Evolutionary conservation across 768 basidiomycete genomes (phyloP).

Genomic region (Flagelloscypha sp.): DNA sequence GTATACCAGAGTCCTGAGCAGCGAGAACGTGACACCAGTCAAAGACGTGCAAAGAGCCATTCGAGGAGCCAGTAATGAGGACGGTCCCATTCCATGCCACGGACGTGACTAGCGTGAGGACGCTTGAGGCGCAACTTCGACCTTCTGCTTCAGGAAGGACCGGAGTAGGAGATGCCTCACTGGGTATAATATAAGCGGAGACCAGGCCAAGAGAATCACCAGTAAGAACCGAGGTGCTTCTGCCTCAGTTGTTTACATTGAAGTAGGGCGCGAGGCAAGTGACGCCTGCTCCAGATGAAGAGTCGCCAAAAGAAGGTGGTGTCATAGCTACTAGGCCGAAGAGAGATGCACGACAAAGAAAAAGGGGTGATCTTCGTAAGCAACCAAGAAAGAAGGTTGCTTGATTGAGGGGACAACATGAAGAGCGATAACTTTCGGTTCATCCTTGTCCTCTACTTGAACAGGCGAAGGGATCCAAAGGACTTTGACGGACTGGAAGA

Average conservation of each 20-base stretch:
- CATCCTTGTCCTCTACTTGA: constrained; percentile 9
- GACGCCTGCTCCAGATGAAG: constrained; percentile 41
- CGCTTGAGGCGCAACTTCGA: constrained; percentile 61
- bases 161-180: constrained; percentile 6
- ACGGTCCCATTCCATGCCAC: constrained; percentile 53
- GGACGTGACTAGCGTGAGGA: constrained; percentile 50
- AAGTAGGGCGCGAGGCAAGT: constrained; percentile 39
- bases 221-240: constrained; percentile 45
- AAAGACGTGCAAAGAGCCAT: constrained; percentile 53
- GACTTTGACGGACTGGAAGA: constrained; percentile 14
- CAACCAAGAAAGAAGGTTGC: constrained; percentile 36
- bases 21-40: constrained; percentile 57
- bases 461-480: constrained; percentile 30
- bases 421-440: not conserved
- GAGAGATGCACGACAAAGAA: constrained; percentile 43
- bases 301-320: constrained; percentile 42
- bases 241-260: constrained; percentile 28
- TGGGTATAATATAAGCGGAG: constrained; percentile 35
- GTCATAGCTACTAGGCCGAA: constrained; percentile 18
- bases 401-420: constrained; percentile 5
- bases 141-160: constrained; percentile 21
- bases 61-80: constrained; percentile 57
- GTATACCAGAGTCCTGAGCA: constrained; percentile 45
- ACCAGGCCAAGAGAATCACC: constrained; percentile 64
- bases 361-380: constrained; percentile 38